Evolutionary conservation across 176 grass and related monocot genomes (phyloP), one percentile per base, ranked within the genome.

Genomic region (Saccharum officinarum): DNA sequence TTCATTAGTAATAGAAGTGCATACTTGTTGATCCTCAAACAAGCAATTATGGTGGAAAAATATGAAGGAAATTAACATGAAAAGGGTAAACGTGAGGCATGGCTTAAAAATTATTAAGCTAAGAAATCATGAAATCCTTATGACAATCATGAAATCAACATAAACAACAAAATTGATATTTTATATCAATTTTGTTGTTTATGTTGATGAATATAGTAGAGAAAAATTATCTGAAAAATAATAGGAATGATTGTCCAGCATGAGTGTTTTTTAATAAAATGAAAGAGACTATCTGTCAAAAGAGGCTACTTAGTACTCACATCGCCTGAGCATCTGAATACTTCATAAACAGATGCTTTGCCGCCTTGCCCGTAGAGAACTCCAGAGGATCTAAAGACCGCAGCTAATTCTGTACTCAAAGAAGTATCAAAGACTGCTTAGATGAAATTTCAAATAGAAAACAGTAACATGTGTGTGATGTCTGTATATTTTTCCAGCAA

Each of bases 291-390:
- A 34, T 31, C 62, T 37, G 16, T 22, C 15, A 20, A 72, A 81
- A 45, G 5, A 84, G 15, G 23, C 30, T 76, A 84, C 87, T 90
- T 8, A 86, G 44, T 67, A 88, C 93, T 90, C 38, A 95, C 93
- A 66, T 95, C 93, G 31, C 93, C 93, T 36, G 88, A 88, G 84
- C 93, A 95, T 45, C 87, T 85, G 28, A 85, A 92, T 44, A 95
- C 90, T 73, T 89, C 90, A 40, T 90, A 86, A 65, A 95, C 83
- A 74, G 52, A 80, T 54, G 93, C 93, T 66, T 90, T 90, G 62
- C 93, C 88, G 93, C 93, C 71, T 90, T 90, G 62, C 93, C 88
- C 47, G 70, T 88, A 20, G 88, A 74, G 55, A 95, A 92, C 60
- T 90, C 88, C 85, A 95, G 69, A 62, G 93, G 61, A 54, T 57